Base-by-base conservation (phyloP, 352 stramenopile genomes). In the Pythium myriotylum region DNA sequence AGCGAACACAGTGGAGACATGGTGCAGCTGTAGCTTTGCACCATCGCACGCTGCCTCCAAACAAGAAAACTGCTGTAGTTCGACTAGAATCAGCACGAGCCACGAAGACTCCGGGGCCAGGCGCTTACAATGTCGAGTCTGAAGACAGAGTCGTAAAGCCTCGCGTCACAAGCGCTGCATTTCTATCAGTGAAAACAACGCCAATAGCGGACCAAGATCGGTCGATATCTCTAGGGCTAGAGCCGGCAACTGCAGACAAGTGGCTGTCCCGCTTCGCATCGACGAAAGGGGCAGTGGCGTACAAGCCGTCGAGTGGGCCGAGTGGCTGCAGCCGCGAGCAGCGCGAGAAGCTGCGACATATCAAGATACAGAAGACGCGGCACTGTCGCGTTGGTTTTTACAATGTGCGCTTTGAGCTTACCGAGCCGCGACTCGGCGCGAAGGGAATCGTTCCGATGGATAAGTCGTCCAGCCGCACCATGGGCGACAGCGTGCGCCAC, bases 61-160 rank as follows among this genome's bases (percentile, higher is more conserved):
- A 20, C 37, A 65, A 57, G 41, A 65, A 58, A 23, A 54, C 40
- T 2, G 48, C 57, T 1, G 6, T 65, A 0, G n/a, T 46, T 20
- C 50, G 41, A 5, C 22, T 12, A 7, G 48, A 58, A 42, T 32
- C 47, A 23, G 32, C 48, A 8, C 48, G 57, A 4, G 37, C 29
- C 10, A 26, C 12, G 0, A 53, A 40, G n/a, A 65, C 57, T 19
- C 57, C 57, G 4, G 57, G 57, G 10, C 57, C 57, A 14, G 57
- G 57, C 2, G 39, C 57, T 1, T 65, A 65, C 37, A 8, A 58
- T 4, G 14, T 45, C 22, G 17, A 37, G 26, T 7, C 29, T 2
- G 57, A 47, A 5, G 57, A 65, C 17, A 39, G 48, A n/a, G 37
- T 59, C 2, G 42, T 65, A 13, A 65, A 65, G 20, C 57, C 39